Conservation (phyloP, 192 early-diverging fungal genomes). For the Spizellomyces punctatus region DNA sequence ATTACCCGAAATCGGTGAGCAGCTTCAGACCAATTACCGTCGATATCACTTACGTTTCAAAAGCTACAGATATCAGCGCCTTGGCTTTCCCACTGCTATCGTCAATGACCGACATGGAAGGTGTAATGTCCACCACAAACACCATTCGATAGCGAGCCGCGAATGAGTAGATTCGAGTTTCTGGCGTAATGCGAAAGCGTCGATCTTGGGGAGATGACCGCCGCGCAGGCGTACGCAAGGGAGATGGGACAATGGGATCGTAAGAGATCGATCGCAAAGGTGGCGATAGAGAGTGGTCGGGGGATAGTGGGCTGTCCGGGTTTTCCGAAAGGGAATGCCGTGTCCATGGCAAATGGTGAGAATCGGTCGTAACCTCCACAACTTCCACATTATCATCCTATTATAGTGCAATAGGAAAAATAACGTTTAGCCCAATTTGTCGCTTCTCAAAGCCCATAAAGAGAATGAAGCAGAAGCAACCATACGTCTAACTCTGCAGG, state of each 20-base stretch:
- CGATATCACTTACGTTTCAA: conserved; percentile 46
- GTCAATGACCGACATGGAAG: conserved; percentile 62
- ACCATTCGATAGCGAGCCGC: conserved; percentile 63
- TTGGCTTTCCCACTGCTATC: conserved; percentile 37
- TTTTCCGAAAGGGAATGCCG: neutral
- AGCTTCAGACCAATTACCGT: neutral
- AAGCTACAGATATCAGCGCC: conserved; percentile 41
- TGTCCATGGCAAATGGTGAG: neutral
- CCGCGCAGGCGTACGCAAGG: neutral
- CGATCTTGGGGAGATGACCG: neutral
- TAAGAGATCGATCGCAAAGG: neutral
- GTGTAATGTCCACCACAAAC: conserved; percentile 70
- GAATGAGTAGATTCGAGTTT: conserved; percentile 64
- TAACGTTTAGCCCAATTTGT: neutral
- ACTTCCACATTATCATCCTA: conserved; percentile 9
- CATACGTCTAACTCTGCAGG: neutral
- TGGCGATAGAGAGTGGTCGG: neutral
- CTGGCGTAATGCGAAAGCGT: conserved; percentile 54
- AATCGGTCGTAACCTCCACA: neutral
- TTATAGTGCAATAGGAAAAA: neutral
- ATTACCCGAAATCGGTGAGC: neutral
- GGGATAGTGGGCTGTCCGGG: conserved; percentile 2
- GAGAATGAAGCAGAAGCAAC: neutral
- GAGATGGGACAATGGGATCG: neutral
- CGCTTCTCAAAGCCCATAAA: too few species aligned